Conservation (phyloP, 2,329 filamentous ascomycete genomes). For the Alternaria longipes region DNA sequence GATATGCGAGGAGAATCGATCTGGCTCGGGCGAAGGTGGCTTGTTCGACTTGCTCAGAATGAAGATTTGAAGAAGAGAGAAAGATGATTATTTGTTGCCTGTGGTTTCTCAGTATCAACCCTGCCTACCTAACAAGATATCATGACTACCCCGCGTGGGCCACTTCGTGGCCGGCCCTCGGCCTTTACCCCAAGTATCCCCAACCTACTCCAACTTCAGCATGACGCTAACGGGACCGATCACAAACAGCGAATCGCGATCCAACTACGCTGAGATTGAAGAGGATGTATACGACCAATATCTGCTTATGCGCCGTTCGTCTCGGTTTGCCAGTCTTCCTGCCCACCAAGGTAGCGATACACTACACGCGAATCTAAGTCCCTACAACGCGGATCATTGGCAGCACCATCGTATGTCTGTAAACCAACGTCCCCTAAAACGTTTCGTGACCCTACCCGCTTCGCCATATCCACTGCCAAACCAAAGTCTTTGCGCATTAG, state of each 20-base stretch:
- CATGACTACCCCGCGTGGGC: slow-evolving; percentile 13
- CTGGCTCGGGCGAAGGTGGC: neutral
- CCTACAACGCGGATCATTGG: slow-evolving; percentile 60
- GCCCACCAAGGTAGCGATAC: slow-evolving; percentile 64
- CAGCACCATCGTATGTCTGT: slow-evolving; percentile 62
- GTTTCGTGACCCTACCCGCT: slow-evolving; percentile 60
- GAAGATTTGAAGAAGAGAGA: too few species aligned
- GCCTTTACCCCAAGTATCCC: slow-evolving; percentile 36
- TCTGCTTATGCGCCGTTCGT: slow-evolving; percentile 22
- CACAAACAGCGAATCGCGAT: neutral
- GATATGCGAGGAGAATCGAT: neutral
- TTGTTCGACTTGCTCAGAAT: neutral
- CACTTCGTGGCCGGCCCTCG: slow-evolving; percentile 25
- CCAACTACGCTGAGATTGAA: neutral
- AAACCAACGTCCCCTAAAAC: slow-evolving; percentile 62
- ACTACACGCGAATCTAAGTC: slow-evolving; percentile 67
- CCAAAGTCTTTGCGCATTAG: slow-evolving; percentile 69
- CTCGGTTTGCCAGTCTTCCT: slow-evolving; percentile 59
- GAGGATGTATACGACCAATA: neutral
- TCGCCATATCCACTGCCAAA: slow-evolving; percentile 65
- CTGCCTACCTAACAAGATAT: neutral
- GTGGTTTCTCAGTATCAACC: neutral
- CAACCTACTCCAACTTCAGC: slow-evolving; percentile 26
- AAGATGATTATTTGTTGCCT: neutral
- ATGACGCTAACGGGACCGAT: slow-evolving; percentile 1